Base-by-base conservation (phyloP, 345 rosid species). In the Pelargonium nanum region DNA sequence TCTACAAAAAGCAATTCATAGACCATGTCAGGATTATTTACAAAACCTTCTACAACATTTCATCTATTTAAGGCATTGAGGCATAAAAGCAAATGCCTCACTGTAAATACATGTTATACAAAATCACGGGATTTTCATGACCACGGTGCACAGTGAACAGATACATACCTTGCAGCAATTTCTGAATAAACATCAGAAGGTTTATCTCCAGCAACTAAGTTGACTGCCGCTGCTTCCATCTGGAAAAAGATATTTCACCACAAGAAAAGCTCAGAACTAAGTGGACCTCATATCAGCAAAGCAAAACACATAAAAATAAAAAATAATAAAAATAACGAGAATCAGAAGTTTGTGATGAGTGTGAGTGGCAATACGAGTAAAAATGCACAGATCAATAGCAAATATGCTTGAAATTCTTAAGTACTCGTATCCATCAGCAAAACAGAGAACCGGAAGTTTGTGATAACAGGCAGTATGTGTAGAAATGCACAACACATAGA, bases 181-280 rank as follows among this genome's bases (percentile, higher is more conserved):
- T 84, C 99, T 32, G 97, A 78, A 72, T 93, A 93, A 68, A 93
- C 94, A 79, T 93, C 99, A 61, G 97, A 91, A 59, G 96, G 97
- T 73, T 85, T 83, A 45, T 89, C 91, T 63, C 81, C 78, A 22
- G 83, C 81, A 22, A 89, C 83, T 74, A 93, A 78, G 78, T 93
- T 93, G 76, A 89, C 99, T 61, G 99, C 97, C 44, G 89, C 92
- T 64, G 97, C 99, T 84, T 86, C 97, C 60, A 79, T 77, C 99
- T 93, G 73, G 26, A 53, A 68, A 59, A 75, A 74, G 44, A 58
- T 53, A 15, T 65, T 26, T 66, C 32, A 60, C 64, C 56, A 66
- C 56, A 73, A 59, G 66, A 62, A 45, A 62, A 50, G 58, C 1
- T 24, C 28, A 22, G 67, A 57, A 53, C 59, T 32, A 55, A 24